A percentile compares a stretch with the other conserved stretches of the same genome.
phyloP scores from a whole-genome alignment of 306 rosid genomes.

The Glycine soja region DNA sequence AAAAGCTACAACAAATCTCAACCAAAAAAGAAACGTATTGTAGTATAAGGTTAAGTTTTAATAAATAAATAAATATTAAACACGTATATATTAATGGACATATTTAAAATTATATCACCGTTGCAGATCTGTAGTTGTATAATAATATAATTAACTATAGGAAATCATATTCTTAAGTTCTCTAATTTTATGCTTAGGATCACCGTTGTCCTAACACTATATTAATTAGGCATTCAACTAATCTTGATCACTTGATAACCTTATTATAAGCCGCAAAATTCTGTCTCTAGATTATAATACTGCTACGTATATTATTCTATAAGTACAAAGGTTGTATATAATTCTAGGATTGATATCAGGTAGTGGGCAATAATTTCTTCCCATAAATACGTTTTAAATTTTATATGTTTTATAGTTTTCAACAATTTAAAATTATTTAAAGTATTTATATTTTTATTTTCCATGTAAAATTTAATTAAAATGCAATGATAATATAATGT shows the following conservation, averaged over 20 bases:
- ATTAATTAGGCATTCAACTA: too few species aligned
- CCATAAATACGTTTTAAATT: too few species aligned
- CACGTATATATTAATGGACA: neutral
- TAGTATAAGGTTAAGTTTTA: neutral
- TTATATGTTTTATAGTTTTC: too few species aligned
- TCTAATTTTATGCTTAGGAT: neutral
- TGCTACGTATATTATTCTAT: neutral
- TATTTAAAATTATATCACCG: neutral
- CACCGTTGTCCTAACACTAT: neutral
- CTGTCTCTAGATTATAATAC: neutral
- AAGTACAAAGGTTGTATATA: too few species aligned
- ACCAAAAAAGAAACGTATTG: neutral
- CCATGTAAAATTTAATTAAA: too few species aligned
- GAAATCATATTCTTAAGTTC: neutral
- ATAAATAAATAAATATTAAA: neutral
- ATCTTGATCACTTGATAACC: too few species aligned
- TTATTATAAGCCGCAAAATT: neutral
- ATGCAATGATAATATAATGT: too few species aligned
- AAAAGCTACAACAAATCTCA: neutral
- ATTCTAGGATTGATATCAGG: too few species aligned
- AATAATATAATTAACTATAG: too few species aligned
- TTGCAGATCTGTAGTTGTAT: neutral
- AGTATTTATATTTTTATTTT: too few species aligned
- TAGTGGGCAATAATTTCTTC: too few species aligned
- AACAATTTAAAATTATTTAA: too few species aligned